phyloP scores from a whole-genome alignment of 2,329 filamentous ascomycete genomes.

The Cladosporium sp. region DNA sequence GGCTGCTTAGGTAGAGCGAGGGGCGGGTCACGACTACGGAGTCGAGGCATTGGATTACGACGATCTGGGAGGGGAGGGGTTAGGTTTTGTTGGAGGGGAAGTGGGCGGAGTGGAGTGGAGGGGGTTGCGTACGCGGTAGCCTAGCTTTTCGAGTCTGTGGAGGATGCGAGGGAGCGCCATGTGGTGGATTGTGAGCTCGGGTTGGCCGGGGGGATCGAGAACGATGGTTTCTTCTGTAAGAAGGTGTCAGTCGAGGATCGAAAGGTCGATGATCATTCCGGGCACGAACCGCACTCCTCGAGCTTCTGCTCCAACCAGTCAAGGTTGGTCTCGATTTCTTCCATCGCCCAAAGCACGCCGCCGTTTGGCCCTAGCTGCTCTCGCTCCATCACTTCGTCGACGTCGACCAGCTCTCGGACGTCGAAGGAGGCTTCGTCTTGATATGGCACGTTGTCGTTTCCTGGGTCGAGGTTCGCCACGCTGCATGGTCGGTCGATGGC shows the following conservation, averaged over 20 bases:
- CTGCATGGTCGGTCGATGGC: slow-evolving; percentile 93
- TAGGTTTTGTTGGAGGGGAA: slow-evolving; percentile 29
- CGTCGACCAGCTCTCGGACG: slow-evolving; percentile 77
- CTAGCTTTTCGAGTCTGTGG: slow-evolving; percentile 79
- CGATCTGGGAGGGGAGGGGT: slow-evolving; percentile 54
- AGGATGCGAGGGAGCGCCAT: slow-evolving; percentile 87
- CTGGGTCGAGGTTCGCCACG: slow-evolving; percentile 92
- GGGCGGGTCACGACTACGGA: slow-evolving; percentile 89
- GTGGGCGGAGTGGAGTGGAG: background rate
- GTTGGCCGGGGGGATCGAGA: slow-evolving; percentile 95
- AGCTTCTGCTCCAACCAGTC: slow-evolving; percentile 84
- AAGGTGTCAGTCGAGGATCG: background rate
- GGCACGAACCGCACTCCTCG: slow-evolving; percentile 45
- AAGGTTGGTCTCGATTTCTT: slow-evolving; percentile 89
- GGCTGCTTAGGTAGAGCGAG: slow-evolving; percentile 88
- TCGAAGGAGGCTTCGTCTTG: slow-evolving; percentile 68
- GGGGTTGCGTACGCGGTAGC: slow-evolving; percentile 68
- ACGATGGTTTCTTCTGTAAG: slow-evolving; percentile 74
- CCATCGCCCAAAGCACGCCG: slow-evolving; percentile 84
- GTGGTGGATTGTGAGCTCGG: slow-evolving; percentile 96
- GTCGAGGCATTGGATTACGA: slow-evolving; percentile 88
- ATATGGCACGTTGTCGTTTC: slow-evolving; percentile 89
- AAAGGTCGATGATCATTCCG: background rate
- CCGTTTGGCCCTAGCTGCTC: slow-evolving; percentile 90
- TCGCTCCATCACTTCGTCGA: slow-evolving; percentile 92